Percentiles rank a stretch among this genome's conserved stretches.
Conservation (phyloP, 1,284 basidiomycete species). For the Stereum hirsutum region DNA sequence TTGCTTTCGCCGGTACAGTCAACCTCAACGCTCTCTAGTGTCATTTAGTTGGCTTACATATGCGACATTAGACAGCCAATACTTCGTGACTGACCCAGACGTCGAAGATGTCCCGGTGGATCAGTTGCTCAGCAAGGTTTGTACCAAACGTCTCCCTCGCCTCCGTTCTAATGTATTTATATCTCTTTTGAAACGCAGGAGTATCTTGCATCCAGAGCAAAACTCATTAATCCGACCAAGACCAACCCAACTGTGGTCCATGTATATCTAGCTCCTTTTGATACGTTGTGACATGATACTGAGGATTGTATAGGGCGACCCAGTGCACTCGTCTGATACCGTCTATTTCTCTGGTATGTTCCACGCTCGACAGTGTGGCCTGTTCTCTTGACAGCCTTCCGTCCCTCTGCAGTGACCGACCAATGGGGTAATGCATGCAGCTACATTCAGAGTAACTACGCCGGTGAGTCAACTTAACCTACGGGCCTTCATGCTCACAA, state of each 20-base stretch:
- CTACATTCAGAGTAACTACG: constrained; percentile 91
- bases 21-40: too few relatives aligned
- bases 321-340: constrained; percentile 80
- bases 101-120: constrained; percentile 67
- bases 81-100: constrained; percentile 85
- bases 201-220: constrained; percentile 77
- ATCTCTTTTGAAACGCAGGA: constrained; percentile 33
- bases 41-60: constrained; percentile 1
- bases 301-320: constrained; percentile 52
- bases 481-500: background rate
- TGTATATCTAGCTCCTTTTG: constrained; percentile 27
- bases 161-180: background rate
- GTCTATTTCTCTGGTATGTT: constrained; percentile 80
- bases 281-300: background rate
- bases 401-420: constrained; percentile 58
- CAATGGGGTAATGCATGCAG: constrained; percentile 92
- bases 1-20: constrained; percentile 63
- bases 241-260: constrained; percentile 62
- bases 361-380: background rate
- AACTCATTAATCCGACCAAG: constrained; percentile 64
- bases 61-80: constrained; percentile 57
- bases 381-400: constrained; percentile 4
- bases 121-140: constrained; percentile 73
- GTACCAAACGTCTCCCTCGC: background rate
- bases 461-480: constrained; percentile 55